Evolutionary conservation across 2,329 filamentous ascomycete species (phyloP).

Genomic region (Lizonia empirigonia): DNA sequence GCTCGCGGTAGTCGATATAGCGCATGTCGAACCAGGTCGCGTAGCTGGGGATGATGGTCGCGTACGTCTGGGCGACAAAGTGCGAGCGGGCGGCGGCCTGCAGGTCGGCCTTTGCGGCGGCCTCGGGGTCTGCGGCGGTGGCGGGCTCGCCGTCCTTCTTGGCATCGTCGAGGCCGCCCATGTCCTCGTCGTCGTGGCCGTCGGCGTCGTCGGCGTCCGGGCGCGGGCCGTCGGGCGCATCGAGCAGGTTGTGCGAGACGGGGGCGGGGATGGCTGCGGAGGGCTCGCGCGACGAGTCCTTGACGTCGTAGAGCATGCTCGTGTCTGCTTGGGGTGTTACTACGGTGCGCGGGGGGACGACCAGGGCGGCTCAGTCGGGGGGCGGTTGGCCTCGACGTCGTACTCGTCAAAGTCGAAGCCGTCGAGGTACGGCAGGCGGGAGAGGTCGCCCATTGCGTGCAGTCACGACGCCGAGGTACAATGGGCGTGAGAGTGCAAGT

Average conservation of each 20-base stretch:
- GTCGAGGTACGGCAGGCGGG: not conserved
- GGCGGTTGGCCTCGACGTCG: not conserved
- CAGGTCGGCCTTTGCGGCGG: constrained; percentile 77
- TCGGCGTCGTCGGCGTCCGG: constrained; percentile 62
- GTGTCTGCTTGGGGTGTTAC: constrained; percentile 57
- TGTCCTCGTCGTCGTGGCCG: constrained; percentile 75
- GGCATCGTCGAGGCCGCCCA: constrained; percentile 47
- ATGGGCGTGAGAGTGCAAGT: too few relatives aligned
- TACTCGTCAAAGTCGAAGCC: not conserved
- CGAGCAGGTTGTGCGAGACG: constrained; percentile 68
- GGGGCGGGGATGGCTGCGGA: constrained; percentile 62
- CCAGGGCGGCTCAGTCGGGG: not conserved
- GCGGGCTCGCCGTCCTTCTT: constrained; percentile 44
- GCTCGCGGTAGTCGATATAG: constrained; percentile 85
- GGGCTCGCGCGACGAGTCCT: constrained; percentile 59
- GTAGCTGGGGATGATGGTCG: constrained; percentile 96
- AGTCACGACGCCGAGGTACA: too few relatives aligned
- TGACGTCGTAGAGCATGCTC: constrained; percentile 56
- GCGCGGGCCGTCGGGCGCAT: constrained; percentile 69
- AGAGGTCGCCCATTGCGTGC: constrained; percentile 12
- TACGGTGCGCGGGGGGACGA: not conserved
- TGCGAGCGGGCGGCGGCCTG: constrained; percentile 90
- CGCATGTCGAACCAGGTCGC: constrained; percentile 99
- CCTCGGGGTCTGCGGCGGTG: constrained; percentile 48
- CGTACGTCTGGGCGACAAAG: constrained; percentile 89